These are phyloP conservation scores for Saccharomycopsis fodiens DNA, from an alignment of 805 yeast genomes.

Conservation along the genomic window DNA sequence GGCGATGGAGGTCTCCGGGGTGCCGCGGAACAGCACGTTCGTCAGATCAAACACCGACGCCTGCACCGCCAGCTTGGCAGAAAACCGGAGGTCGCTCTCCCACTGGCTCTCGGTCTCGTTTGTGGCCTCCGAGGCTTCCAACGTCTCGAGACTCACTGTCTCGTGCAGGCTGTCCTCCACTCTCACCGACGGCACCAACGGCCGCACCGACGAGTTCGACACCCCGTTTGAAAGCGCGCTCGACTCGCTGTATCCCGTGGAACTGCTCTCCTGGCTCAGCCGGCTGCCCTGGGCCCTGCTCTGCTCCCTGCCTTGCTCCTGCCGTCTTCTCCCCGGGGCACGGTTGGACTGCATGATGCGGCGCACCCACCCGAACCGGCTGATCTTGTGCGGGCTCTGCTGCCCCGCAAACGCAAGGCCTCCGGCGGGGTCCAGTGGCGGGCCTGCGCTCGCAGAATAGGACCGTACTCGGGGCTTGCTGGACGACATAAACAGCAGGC, in stretches of 20 bases:
- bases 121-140: too few relatives aligned
- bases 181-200: not conserved
- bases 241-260: not conserved
- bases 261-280: slow-evolving; percentile 1
- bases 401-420: not conserved
- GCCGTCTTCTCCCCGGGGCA: too few relatives aligned
- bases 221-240: not conserved
- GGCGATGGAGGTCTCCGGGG: slow-evolving; percentile 19
- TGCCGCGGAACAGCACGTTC: slow-evolving; percentile 6
- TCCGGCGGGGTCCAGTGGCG: not conserved
- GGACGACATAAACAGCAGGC: too few relatives aligned
- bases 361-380: slow-evolving; percentile 20
- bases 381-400: slow-evolving; percentile 1
- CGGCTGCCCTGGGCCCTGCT: not conserved
- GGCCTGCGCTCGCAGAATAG: slow-evolving; percentile 8
- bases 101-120: too few relatives aligned
- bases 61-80: slow-evolving; percentile 9
- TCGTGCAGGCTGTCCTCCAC: not conserved
- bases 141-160: too few relatives aligned
- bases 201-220: not conserved
- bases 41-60: slow-evolving; percentile 7
- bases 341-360: slow-evolving; percentile 19
- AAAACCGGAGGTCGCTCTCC: slow-evolving; percentile 5
- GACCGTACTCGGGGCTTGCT: slow-evolving; percentile 8
- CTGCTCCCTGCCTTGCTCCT: slow-evolving; percentile 3